Evolutionary conservation across 352 stramenopile genomes (phyloP).

Genomic region (Phytophthora gonapodyides): DNA sequence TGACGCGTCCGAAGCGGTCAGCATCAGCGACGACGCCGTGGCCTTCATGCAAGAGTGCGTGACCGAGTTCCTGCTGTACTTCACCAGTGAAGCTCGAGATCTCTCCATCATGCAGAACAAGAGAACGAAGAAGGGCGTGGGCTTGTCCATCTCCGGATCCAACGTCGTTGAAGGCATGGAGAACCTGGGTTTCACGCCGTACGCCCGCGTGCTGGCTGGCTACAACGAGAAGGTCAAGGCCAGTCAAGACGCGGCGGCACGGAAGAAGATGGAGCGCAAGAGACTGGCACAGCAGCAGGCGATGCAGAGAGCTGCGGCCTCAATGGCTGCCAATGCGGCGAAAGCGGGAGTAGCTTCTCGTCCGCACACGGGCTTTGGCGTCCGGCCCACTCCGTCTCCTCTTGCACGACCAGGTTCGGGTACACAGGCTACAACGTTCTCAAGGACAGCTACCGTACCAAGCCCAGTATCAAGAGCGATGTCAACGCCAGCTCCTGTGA

Average conservation of each 20-base stretch:
- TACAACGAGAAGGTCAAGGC: slow-evolving; percentile 78
- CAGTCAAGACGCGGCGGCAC: slow-evolving; percentile 58
- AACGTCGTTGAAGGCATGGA: slow-evolving; percentile 68
- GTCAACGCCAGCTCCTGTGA: background rate
- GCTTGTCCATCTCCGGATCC: slow-evolving; percentile 53
- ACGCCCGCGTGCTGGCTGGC: slow-evolving; percentile 57
- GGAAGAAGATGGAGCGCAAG: slow-evolving; percentile 72
- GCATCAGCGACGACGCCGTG: slow-evolving; percentile 79
- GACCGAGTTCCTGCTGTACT: slow-evolving; percentile 83
- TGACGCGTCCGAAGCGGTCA: slow-evolving; percentile 41
- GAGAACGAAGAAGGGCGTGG: slow-evolving; percentile 55
- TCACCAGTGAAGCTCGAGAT: slow-evolving; percentile 83
- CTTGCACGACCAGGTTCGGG: slow-evolving; percentile 1
- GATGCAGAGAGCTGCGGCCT: slow-evolving; percentile 26
- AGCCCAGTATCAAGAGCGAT: slow-evolving; percentile 1
- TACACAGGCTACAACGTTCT: background rate
- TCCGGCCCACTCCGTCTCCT: slow-evolving; percentile 8
- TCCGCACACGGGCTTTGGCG: background rate
- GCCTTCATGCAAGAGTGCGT: slow-evolving; percentile 86
- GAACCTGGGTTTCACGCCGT: slow-evolving; percentile 72
- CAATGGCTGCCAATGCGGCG: slow-evolving; percentile 17
- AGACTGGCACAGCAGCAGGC: slow-evolving; percentile 43
- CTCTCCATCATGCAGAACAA: slow-evolving; percentile 61
- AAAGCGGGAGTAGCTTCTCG: slow-evolving; percentile 12
- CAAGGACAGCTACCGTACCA: slow-evolving; percentile 8